Evolutionary conservation across 768 basidiomycete genomes (phyloP).

Genomic region (Rhizopogon sp.): DNA sequence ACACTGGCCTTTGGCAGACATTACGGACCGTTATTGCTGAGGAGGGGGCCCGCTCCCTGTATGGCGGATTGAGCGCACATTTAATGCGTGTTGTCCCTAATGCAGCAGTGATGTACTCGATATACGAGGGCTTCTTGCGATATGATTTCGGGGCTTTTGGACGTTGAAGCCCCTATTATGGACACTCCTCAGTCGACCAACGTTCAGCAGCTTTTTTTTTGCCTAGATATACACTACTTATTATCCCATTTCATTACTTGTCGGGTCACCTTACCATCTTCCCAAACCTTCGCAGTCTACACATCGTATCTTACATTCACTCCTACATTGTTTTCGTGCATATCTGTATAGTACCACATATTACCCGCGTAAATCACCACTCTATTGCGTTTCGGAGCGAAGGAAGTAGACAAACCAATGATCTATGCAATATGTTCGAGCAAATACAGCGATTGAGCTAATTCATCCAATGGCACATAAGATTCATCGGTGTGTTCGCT

Average conservation of each 20-base stretch:
- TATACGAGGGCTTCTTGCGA: constrained; percentile 81
- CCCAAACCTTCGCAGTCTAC: constrained; percentile 8
- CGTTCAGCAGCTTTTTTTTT: neutral
- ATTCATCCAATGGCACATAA: neutral
- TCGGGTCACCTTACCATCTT: constrained; percentile 2
- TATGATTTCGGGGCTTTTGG: constrained; percentile 24
- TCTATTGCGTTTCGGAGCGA: constrained; percentile 5
- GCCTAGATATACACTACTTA: constrained; percentile 4
- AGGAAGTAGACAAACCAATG: too few species aligned
- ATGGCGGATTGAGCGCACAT: constrained; percentile 91
- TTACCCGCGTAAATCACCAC: constrained; percentile 23
- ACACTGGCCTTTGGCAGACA: constrained; percentile 83
- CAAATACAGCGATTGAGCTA: neutral
- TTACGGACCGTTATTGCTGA: constrained; percentile 81
- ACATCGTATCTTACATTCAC: constrained; percentile 9
- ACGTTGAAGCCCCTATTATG: neutral
- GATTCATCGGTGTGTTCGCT: constrained; percentile 9
- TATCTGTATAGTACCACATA: constrained; percentile 1
- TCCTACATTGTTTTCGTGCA: constrained; percentile 15
- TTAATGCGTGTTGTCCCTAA: constrained; percentile 97
- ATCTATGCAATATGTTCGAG: neutral
- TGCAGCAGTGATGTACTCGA: constrained; percentile 94
- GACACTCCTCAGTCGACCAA: neutral
- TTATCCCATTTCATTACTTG: constrained; percentile 7
- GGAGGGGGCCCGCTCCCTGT: constrained; percentile 82